A percentile compares a stretch with the other conserved stretches of the same genome.
These are phyloP conservation scores for Apostasia ramifera DNA, from an alignment of 106 monocot species.

Conservation along the genomic window DNA sequence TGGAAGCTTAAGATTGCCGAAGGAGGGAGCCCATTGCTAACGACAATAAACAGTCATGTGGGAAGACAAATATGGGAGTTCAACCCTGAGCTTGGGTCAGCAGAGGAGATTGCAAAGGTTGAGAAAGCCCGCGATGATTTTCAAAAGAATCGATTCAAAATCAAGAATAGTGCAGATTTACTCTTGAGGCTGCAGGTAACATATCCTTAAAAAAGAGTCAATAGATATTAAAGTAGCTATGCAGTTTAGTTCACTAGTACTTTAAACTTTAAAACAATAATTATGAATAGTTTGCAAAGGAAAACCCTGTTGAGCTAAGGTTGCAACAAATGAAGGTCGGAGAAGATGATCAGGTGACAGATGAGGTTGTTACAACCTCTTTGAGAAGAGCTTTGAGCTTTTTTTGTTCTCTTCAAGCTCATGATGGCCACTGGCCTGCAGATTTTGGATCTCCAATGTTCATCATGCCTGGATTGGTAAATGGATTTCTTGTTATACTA, in stretches of 20 bases:
- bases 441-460: not conserved
- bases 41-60: constrained; percentile 19
- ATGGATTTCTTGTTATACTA: not conserved
- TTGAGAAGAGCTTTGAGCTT: not conserved
- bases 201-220: no score
- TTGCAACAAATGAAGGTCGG: not conserved
- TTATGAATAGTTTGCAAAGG: no score
- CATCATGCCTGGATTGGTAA: not conserved
- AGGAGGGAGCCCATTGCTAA: constrained; percentile 16
- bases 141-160: constrained; percentile 22
- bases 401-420: not conserved
- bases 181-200: constrained; percentile 40
- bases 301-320: not conserved
- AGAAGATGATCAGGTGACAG: not conserved
- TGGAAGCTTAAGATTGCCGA: constrained; percentile 43
- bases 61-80: constrained; percentile 56
- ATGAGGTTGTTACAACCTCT: not conserved
- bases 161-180: constrained; percentile 34
- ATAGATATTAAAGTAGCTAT: no score
- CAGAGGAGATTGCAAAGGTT: constrained; percentile 27
- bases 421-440: constrained; percentile 1
- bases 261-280: no score
- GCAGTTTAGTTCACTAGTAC: no score
- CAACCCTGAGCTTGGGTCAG: constrained; percentile 24
- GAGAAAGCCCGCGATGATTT: constrained; percentile 29